phyloP scores from a whole-genome alignment of 176 grass and related monocot genomes.

The Zoysia japonica region DNA sequence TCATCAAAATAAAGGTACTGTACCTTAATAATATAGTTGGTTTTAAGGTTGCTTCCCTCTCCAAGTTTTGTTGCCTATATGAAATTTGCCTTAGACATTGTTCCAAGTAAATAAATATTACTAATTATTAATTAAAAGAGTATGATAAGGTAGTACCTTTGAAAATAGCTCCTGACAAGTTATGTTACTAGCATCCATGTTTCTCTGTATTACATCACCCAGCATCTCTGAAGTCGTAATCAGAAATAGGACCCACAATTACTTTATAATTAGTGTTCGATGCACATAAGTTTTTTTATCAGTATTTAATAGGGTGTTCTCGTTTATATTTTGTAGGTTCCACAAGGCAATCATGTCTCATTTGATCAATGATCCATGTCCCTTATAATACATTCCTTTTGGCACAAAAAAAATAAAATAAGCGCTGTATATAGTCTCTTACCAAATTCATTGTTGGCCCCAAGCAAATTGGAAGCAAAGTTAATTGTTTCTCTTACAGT shows the following conservation, averaged over 20 bases:
- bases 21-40: constrained; percentile 90
- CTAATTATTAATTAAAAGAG: constrained; percentile 46
- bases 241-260: constrained; percentile 12
- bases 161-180: neutral
- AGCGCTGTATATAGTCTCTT: constrained; percentile 11
- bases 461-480: constrained; percentile 68
- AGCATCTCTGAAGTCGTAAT: constrained; percentile 54
- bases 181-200: neutral
- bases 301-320: too few species aligned
- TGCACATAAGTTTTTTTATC: too few species aligned
- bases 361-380: too few species aligned
- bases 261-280: neutral
- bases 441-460: constrained; percentile 78
- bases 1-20: neutral
- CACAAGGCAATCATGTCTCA: neutral
- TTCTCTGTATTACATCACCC: constrained; percentile 63
- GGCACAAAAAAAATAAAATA: neutral
- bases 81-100: neutral
- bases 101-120: neutral
- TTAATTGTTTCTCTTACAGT: constrained; percentile 77
- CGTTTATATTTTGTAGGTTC: neutral
- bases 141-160: neutral
- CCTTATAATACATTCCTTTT: too few species aligned
- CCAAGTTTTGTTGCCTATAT: constrained; percentile 39
- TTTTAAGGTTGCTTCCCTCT: constrained; percentile 72